Conservation (phyloP, 2,329 filamentous ascomycete species). For the Phialophora verrucosa region DNA sequence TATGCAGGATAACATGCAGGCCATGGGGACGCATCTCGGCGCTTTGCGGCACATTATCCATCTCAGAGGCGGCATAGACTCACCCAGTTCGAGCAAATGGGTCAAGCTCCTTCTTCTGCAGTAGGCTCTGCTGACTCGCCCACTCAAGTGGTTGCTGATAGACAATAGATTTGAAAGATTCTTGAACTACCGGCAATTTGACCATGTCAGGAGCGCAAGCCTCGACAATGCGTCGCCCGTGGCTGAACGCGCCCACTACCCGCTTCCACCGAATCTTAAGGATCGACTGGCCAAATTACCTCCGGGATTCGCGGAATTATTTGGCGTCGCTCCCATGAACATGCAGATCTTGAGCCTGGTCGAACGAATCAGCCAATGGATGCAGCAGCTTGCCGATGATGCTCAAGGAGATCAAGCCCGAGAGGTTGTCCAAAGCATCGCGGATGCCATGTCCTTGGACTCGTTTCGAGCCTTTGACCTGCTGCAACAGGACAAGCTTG, state of each 20-base stretch:
- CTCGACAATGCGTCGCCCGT: neutral
- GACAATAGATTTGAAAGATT: conserved; percentile 19
- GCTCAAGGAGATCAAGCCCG: neutral
- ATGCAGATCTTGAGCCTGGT: conserved; percentile 11
- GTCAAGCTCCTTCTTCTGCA: conserved; percentile 18
- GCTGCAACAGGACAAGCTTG: conserved; percentile 19
- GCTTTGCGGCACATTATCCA: conserved; percentile 21
- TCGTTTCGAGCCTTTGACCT: conserved; percentile 20
- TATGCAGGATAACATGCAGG: conserved; percentile 17
- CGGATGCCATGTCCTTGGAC: conserved; percentile 16
- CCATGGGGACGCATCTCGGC: conserved; percentile 18
- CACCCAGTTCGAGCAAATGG: conserved; percentile 8
- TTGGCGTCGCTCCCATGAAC: neutral
- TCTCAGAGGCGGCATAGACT: conserved; percentile 13
- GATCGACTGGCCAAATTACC: conserved; percentile 7
- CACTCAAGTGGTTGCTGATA: neutral
- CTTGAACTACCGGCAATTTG: conserved; percentile 20
- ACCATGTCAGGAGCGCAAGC: conserved; percentile 9
- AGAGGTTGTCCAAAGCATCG: neutral
- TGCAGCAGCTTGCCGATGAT: conserved; percentile 7
- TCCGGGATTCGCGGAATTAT: conserved; percentile 12
- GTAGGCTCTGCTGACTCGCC: conserved; percentile 3
- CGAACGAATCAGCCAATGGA: conserved; percentile 14
- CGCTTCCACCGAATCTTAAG: neutral
- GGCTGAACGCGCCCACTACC: neutral